These are phyloP conservation scores for Plasmodium knowlesi DNA, from an alignment of 169 alveolate genomes.

Conservation along the genomic window DNA sequence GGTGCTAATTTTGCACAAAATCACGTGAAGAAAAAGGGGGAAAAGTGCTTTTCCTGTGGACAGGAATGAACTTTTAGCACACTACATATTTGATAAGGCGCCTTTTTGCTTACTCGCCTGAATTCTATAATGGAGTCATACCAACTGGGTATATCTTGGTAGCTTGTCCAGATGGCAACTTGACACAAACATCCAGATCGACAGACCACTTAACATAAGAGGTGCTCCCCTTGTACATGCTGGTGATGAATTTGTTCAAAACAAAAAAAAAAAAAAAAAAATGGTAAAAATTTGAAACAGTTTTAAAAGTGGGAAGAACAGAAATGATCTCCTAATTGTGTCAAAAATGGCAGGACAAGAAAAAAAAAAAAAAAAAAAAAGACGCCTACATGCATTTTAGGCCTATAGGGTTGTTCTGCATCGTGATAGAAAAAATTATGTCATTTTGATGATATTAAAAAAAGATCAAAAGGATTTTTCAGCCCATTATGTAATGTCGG, in stretches of 20 bases:
- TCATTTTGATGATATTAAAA: background rate
- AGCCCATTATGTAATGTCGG: background rate
- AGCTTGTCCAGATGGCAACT: background rate
- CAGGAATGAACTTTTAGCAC: background rate
- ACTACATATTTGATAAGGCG: background rate
- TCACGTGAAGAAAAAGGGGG: background rate
- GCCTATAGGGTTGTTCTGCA: background rate
- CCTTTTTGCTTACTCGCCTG: background rate
- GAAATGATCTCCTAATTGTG: background rate
- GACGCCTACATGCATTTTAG: background rate
- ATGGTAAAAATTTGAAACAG: background rate
- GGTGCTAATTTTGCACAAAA: background rate
- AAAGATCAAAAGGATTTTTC: background rate
- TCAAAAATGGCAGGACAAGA: background rate
- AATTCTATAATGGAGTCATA: background rate
- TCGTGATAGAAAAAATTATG: background rate
- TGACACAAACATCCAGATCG: background rate
- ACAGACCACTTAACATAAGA: background rate
- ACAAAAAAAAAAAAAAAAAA: no score
- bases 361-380: background rate
- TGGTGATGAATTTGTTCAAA: background rate
- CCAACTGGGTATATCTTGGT: background rate
- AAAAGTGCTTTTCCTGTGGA: background rate
- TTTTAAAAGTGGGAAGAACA: background rate
- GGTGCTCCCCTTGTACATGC: background rate